Base-by-base conservation (phyloP, 331 rosid species). In the Acacia concinna region DNA sequence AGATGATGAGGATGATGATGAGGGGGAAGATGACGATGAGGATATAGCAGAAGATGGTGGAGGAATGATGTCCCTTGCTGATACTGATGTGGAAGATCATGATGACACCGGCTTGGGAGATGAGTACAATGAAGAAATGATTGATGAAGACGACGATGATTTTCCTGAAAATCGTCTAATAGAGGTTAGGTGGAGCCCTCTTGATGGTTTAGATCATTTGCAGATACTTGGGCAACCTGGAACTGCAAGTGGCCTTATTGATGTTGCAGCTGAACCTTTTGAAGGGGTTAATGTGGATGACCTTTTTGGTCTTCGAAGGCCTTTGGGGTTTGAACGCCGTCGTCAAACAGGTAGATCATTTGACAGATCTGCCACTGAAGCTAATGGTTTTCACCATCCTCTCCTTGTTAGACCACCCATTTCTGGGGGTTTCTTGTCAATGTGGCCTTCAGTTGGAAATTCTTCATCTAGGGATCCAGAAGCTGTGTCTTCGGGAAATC, bases 271-370 rank as follows among this genome's bases (percentile, higher is more conserved):
- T 28, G 99, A 96, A 75, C 99, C 99, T 86, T 96, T 96, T 60
- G 98, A 96, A 83, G 99, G 99, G 71, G 97, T 93, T 81, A 96
- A 96, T 80, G 96, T 96, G 73, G 98, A 96, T 82, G 99, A 96
- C 78, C 96, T 96, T 74, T 96, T 96, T 74, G 94, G 97, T 79
- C 91, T 96, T 51, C 85, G 91, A 68, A 84, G 96, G 75, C 89
- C 96, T 18, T 32, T 88, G 73, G 93, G 93, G 81, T 96, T 96
- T 84, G 99, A 96, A 73, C 98, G 97, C 65, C 99, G 97, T 15
- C 97, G 97, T 43, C 99, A 91, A 69, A 75, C 93, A 10, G 95
- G 93, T 81, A 90, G 99, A 87, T 89, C 98, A 62, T 90, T 96
- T 78, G 99, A 93, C 82, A 89, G 98, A 83, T 77, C 96, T 80